Evolutionary conservation across 2,329 filamentous ascomycete species (phyloP).

Genomic region (Tolypocladium inflatum): DNA sequence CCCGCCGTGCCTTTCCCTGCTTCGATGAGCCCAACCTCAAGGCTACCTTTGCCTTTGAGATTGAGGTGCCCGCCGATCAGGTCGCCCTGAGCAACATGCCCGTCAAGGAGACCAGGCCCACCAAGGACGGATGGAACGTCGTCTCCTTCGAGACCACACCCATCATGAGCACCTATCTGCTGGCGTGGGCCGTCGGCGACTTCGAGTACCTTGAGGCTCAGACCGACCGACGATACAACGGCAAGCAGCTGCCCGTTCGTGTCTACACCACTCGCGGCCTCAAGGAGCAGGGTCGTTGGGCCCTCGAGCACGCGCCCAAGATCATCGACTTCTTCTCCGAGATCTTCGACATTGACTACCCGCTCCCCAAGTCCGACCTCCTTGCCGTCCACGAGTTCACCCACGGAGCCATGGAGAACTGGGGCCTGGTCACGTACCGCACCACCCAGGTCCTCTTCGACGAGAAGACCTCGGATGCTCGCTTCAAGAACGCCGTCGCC

Average conservation of each 20-base stretch:
- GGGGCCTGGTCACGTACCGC: constrained; percentile 92
- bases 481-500: constrained; percentile 87
- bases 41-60: constrained; percentile 86
- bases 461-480: constrained; percentile 78
- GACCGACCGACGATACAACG: constrained; percentile 83
- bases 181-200: constrained; percentile 92
- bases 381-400: constrained; percentile 90
- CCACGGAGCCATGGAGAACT: constrained; percentile 86
- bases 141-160: constrained; percentile 79
- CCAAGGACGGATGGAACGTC: constrained; percentile 55
- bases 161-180: constrained; percentile 83
- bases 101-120: constrained; percentile 57
- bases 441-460: constrained; percentile 96
- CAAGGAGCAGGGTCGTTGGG: constrained; percentile 83
- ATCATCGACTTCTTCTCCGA: constrained; percentile 96
- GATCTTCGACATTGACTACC: constrained; percentile 87
- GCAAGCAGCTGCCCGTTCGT: constrained; percentile 81
- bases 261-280: constrained; percentile 95
- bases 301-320: constrained; percentile 82
- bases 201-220: constrained; percentile 94
- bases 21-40: constrained; percentile 98
- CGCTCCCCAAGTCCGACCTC: constrained; percentile 83
- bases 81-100: constrained; percentile 95
- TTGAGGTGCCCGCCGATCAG: constrained; percentile 83
- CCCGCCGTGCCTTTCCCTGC: constrained; percentile 89